These are phyloP conservation scores for Chrysoporthe puriensis DNA, from an alignment of 2,329 filamentous ascomycete species.

Conservation along the genomic window DNA sequence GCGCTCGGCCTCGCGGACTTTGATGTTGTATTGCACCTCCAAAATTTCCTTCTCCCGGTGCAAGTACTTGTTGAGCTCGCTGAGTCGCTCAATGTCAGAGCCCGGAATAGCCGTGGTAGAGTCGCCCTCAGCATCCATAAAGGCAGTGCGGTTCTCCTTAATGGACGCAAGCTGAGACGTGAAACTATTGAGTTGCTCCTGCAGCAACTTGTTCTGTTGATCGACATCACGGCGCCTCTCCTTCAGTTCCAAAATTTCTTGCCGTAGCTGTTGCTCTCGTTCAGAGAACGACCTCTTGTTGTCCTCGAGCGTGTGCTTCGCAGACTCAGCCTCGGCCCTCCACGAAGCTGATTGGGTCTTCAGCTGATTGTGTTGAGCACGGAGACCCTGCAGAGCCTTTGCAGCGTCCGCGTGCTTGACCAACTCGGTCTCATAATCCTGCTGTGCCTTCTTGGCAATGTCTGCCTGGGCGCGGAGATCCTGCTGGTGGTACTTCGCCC, in stretches of 20 bases:
- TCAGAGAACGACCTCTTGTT: slow-evolving; percentile 89
- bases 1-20: slow-evolving; percentile 83
- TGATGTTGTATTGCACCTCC: slow-evolving; percentile 93
- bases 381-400: slow-evolving; percentile 77
- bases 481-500: slow-evolving; percentile 83
- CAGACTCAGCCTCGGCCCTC: slow-evolving; percentile 82
- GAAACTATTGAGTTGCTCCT: slow-evolving; percentile 85
- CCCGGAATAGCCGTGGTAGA: slow-evolving; percentile 56
- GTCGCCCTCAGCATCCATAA: slow-evolving; percentile 56
- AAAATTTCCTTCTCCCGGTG: slow-evolving; percentile 97
- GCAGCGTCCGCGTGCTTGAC: slow-evolving; percentile 96
- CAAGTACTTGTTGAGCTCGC: slow-evolving; percentile 89
- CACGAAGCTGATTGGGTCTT: slow-evolving; percentile 77
- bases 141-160: slow-evolving; percentile 71
- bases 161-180: slow-evolving; percentile 77
- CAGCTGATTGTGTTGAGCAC: slow-evolving; percentile 79
- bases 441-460: slow-evolving; percentile 89
- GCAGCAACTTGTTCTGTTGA: slow-evolving; percentile 87
- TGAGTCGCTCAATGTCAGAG: slow-evolving; percentile 72
- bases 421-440: slow-evolving; percentile 93
- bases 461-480: slow-evolving; percentile 92
- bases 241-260: slow-evolving; percentile 79
- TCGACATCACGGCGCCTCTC: slow-evolving; percentile 81
- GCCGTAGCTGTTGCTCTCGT: slow-evolving; percentile 77
- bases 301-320: slow-evolving; percentile 76